Evolutionary conservation across 2,329 filamentous ascomycete genomes (phyloP).

Genomic region (Penicillium sp.): DNA sequence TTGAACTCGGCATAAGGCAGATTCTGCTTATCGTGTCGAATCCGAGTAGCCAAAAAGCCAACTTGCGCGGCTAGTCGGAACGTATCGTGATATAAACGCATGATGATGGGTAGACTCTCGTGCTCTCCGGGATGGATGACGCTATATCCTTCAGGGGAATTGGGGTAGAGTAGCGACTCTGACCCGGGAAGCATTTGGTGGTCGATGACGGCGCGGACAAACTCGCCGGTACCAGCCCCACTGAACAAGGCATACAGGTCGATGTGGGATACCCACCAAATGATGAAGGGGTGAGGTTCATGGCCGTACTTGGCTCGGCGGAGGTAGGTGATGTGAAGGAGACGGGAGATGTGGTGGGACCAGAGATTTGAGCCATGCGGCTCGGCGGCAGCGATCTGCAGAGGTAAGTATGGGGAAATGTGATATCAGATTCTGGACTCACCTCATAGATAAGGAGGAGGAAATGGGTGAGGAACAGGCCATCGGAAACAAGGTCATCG

Average conservation of each 20-base stretch:
- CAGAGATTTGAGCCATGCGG: constrained; percentile 52
- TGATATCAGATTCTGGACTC: constrained; percentile 12
- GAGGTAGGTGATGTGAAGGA: constrained; percentile 52
- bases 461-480: constrained; percentile 59
- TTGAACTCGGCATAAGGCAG: constrained; percentile 24
- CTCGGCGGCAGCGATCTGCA: constrained; percentile 49
- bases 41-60: constrained; percentile 44
- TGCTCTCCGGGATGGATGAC: constrained; percentile 40
- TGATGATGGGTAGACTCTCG: constrained; percentile 41
- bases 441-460: constrained; percentile 60
- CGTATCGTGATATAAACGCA: constrained; percentile 49
- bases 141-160: constrained; percentile 36
- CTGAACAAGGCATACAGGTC: constrained; percentile 59
- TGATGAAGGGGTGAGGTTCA: constrained; percentile 53
- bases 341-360: constrained; percentile 56
- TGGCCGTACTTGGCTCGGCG: constrained; percentile 47
- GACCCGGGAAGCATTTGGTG: constrained; percentile 50
- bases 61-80: constrained; percentile 48
- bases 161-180: constrained; percentile 39
- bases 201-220: constrained; percentile 50
- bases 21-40: constrained; percentile 39
- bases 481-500: constrained; percentile 57
- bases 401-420: constrained; percentile 5
- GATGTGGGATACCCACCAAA: constrained; percentile 57
- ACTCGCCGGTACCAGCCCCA: constrained; percentile 53